Conservation (phyloP, 225 moss, liverwort and hornwort genomes). For the Bryum argenteum region DNA sequence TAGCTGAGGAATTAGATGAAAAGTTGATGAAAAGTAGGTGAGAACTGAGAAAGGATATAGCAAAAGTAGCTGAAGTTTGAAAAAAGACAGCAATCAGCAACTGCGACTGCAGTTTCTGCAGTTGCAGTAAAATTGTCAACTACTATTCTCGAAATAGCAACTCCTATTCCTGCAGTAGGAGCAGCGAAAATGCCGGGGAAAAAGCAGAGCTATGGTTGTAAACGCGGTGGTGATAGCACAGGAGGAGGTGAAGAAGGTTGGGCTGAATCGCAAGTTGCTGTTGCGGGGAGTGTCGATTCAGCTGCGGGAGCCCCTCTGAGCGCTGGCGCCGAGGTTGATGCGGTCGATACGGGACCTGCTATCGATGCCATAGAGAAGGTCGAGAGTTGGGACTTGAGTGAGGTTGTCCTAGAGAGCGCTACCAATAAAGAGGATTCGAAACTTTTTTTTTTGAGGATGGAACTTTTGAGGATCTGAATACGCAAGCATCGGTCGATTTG, state of each 20-base stretch:
- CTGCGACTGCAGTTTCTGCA: no score
- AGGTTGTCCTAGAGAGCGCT: conserved; percentile 20
- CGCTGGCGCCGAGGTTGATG: not conserved
- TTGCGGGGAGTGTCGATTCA: conserved; percentile 36
- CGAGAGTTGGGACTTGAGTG: conserved; percentile 44
- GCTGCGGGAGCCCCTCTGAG: conserved; percentile 11
- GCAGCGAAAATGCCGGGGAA: no score
- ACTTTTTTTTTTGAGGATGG: conserved; percentile 26
- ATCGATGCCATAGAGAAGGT: conserved; percentile 38
- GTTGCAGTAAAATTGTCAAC: no score
- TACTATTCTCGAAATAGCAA: no score
- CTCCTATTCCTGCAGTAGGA: no score
- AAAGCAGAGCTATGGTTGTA: no score
- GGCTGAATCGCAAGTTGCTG: conserved; percentile 32
- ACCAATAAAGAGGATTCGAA: conserved; percentile 26
- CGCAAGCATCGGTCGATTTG: conserved; percentile 12
- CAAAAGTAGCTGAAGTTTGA: no score
- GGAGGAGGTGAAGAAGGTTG: conserved; percentile 20
- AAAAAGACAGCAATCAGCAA: no score
- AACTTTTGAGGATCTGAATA: not conserved
- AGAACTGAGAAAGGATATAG: no score
- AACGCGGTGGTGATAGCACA: no score
- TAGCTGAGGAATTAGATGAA: no score
- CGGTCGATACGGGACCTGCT: conserved; percentile 11
- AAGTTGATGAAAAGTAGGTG: no score